phyloP scores from a whole-genome alignment of 768 basidiomycete genomes.

The Agrocybe praecox region DNA sequence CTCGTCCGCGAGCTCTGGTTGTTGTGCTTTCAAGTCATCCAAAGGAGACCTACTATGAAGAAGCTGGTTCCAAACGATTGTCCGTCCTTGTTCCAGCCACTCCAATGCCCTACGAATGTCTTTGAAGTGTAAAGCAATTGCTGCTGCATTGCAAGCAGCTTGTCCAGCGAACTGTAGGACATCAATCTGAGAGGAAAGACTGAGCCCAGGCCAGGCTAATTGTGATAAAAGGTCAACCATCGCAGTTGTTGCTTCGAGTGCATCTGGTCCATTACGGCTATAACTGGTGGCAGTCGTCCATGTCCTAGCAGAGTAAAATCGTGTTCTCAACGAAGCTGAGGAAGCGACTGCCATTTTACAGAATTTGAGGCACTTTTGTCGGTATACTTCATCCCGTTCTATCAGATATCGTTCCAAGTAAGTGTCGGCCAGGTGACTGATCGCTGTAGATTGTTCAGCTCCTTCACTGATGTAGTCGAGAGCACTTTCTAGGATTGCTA shows the following conservation, averaged over 20 bases:
- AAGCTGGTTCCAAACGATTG: constrained; percentile 13
- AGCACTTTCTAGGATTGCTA: background rate
- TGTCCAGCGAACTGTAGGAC: background rate
- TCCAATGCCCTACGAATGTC: constrained; percentile 2
- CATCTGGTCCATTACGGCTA: background rate
- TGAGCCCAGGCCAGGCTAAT: constrained; percentile 9
- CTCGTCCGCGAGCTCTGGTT: constrained; percentile 6
- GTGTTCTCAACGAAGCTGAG: constrained; percentile 1
- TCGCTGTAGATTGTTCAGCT: background rate
- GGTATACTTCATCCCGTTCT: background rate
- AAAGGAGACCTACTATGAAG: constrained; percentile 6
- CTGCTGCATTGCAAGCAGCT: constrained; percentile 4
- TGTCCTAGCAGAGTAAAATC: constrained; percentile 1
- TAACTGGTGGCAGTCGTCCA: constrained; percentile 2
- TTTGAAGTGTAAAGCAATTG: constrained; percentile 4
- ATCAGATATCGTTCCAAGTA: background rate
- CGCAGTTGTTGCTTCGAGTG: background rate
- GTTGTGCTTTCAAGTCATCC: background rate
- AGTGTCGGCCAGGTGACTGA: background rate
- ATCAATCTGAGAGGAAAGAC: constrained; percentile 5
- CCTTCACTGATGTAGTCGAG: background rate
- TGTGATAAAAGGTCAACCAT: constrained; percentile 6
- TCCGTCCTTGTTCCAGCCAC: constrained; percentile 15
- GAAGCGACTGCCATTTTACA: constrained; percentile 2
- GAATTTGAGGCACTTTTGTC: constrained; percentile 3